Base-by-base conservation (phyloP, 2,329 filamentous ascomycete genomes). In the Curvularia sp. region DNA sequence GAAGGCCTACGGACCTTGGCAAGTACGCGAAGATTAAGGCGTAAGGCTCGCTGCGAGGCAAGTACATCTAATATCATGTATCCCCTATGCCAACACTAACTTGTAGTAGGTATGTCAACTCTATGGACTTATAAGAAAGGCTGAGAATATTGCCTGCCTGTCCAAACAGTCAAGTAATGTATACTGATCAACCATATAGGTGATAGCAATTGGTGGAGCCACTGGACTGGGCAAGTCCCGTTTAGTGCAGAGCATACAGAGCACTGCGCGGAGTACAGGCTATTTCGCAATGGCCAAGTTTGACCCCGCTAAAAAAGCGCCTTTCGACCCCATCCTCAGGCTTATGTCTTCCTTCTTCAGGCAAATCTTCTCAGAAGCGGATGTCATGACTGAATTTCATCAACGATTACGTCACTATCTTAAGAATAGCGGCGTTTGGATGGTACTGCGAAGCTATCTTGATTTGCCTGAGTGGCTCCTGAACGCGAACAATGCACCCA, bases 381-480 rank as follows among this genome's bases (percentile, higher is more conserved):
- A 89, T 71, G 83, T 89, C 15, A 81, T 78, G 9, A 86, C 85
- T 1, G 81, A 85, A 0, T 88, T 88, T 59, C 86, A 89, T 65
- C 81, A 86, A 57, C 83, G 80, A 60, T 76, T 89, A 12, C 79
- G 86, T 19, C 77, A 78, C 13, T 83, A 83, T 43, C 77, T 88
- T 4, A 80, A 80, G 46, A 84, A 84, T 9, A 71, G 69, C 9
- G 74, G 74, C 7, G 81, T 86, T 59, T 89, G 86, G 86, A 72
- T 78, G 27, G 78, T 83, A 5, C 75, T 89, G 27, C 83, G 86
- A 63, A 78, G 76, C 25, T 84, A 86, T 49, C 74, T 89, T n/a
- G 84, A 86, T 56, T 78, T 89, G 2, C 86, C 86, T 0, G 89
- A 94, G 68, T 96, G 94, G 77, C 73, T 84, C 21, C 66, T 83